Conservation (phyloP, 345 rosid genomes). For the Rhodamnia rubescens region DNA sequence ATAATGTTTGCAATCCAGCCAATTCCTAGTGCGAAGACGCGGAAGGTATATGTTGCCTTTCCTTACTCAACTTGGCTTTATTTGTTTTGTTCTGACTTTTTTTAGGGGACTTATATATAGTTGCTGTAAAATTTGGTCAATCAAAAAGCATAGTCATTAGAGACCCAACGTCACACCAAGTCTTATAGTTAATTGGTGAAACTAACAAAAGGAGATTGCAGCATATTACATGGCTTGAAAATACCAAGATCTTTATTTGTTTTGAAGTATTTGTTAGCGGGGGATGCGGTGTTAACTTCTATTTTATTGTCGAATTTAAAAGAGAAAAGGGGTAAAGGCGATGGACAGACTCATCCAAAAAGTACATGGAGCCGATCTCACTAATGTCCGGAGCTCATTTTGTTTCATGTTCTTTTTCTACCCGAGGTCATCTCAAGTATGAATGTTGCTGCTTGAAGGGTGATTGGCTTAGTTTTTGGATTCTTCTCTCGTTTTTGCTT, state of each 20-base stretch:
- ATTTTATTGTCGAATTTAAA: neutral
- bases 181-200: neutral
- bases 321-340: neutral
- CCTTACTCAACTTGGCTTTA: slow-evolving; percentile 4
- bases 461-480: neutral
- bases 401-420: neutral
- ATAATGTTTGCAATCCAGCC: slow-evolving; percentile 58
- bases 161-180: too few species aligned
- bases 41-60: slow-evolving; percentile 39
- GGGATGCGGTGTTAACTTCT: neutral
- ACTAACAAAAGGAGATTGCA: neutral
- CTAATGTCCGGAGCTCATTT: neutral
- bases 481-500: too few species aligned
- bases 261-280: neutral
- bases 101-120: slow-evolving; percentile 3
- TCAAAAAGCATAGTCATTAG: neutral
- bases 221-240: neutral
- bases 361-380: neutral
- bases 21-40: slow-evolving; percentile 72
- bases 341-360: neutral
- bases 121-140: neutral
- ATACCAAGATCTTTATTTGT: neutral
- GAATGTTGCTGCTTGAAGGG: neutral
- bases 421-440: neutral
- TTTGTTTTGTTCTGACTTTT: neutral